Base-by-base conservation (phyloP, 2,329 filamentous ascomycete species). In the Clarireedia paspali region DNA sequence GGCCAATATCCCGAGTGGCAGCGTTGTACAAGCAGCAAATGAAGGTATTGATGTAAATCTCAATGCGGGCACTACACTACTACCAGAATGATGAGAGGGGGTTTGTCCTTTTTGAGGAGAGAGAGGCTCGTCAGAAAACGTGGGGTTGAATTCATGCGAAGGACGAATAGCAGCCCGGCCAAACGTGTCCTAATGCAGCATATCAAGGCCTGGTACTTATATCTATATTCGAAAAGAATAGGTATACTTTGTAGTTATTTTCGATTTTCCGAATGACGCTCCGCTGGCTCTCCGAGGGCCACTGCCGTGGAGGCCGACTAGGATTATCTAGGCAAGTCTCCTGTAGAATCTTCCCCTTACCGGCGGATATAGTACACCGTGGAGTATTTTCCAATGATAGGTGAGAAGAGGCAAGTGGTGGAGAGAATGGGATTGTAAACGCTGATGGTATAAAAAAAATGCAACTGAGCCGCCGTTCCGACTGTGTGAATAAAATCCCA, bases 71-170 rank as follows among this genome's bases (percentile, higher is more conserved):
- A 1, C 42, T 12, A 20, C n/a, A 20, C 20, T 20, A 20, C n/a
- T 12, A 54, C n/a, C n/a, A n/a, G 17, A 38, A 38, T 34, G 52
- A 15, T 27, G 17, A n/a, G 30, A 23, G 26, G 23, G 17, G 20
- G 20, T 20, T 20, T 14, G 30, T 30, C 2, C 30, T 17, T n/a
- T 20, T 30, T 10, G 27, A 30, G 27, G 6, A 26, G 17, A n/a
- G 36, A n/a, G 45, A 49, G 36, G 45, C 36, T 49, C 45, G 45
- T 42, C 45, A 42, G 46, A 45, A 49, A 54, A 44, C 36, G 52
- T 54, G 52, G 52, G 52, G 52, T 49, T 45, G n/a, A 45, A 20
- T 45, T 30, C 27, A 30, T 30, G 7, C 7, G 42, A 45, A n/a
- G 42, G 20, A 20, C 20, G n/a, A 45, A 45, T n/a, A 9, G 9